phyloP scores from a whole-genome alignment of 345 rosid species.

The Boechera stricta region DNA sequence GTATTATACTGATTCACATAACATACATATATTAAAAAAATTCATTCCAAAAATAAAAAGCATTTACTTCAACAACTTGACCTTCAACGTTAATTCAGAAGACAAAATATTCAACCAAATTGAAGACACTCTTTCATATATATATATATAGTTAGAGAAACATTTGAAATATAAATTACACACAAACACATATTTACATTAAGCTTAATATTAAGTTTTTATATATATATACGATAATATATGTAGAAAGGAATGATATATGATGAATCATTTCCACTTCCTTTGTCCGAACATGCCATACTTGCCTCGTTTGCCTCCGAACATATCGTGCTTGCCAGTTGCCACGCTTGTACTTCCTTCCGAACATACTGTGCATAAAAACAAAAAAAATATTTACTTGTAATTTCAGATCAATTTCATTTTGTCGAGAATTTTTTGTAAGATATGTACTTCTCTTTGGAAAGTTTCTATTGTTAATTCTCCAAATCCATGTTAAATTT shows the following conservation, averaged over 20 bases:
- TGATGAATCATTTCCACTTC: slow-evolving; percentile 43
- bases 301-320: slow-evolving; percentile 49
- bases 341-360: slow-evolving; percentile 43
- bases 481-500: no score
- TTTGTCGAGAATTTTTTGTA: no score
- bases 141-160: not conserved
- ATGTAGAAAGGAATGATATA: not conserved
- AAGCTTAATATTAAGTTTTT: not conserved
- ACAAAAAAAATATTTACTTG: not conserved
- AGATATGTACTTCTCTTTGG: no score
- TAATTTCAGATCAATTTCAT: not conserved
- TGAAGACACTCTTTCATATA: no score
- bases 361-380: slow-evolving; percentile 35
- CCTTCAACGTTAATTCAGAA: not conserved
- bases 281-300: slow-evolving; percentile 43
- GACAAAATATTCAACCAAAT: no score
- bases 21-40: no score
- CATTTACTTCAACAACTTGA: not conserved
- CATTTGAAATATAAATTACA: not conserved
- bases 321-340: slow-evolving; percentile 35
- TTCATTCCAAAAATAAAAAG: not conserved
- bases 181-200: not conserved
- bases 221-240: not conserved
- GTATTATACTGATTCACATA: no score
- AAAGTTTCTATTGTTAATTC: no score